Evolutionary conservation across 257 asterid genomes (phyloP), one percentile per base, ranked within the genome.

Genomic region (Capsicum pubescens): DNA sequence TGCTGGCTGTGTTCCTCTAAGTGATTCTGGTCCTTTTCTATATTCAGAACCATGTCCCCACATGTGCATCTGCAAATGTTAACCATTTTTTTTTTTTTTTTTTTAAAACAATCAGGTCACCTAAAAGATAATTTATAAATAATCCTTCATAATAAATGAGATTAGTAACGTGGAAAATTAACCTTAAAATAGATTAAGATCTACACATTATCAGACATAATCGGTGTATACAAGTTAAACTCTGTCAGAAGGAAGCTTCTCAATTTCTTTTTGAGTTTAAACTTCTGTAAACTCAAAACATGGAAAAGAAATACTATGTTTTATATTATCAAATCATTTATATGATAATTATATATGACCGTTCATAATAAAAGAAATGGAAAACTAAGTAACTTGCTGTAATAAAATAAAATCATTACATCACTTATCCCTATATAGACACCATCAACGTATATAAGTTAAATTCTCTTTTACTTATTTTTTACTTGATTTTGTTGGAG

Each of bases 11-110:
- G 91, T 81, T 10, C 99, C 99, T 19, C 97, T 80, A 0, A 95
- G 91, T 26, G 98, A 95, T 50, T 91, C 96, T 1, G 98, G 94
- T 4, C 99, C 99, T 85, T 92, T 93, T 8, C 98, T 86, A 59
- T 83, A 95, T 69, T 95, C 97, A 0, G 99, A 94, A 3, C 99
- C 99, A 44, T 95, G 99, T 1, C 98, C 99, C 99, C 99, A 95
- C 98, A 95, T 95, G 88, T 95, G 99, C 99, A 95, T 95, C 99
- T 95, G 88, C 44, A 82, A 15, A 72, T 7, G 8, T 67, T 0
- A 16, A 61, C 60, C 8, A 39, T 0, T 61, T 8, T 59, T n/a
- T n/a, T 17, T 26, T n/a, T n/a, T n/a, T n/a, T n/a, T n/a, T n/a
- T n/a, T 26, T 26, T 1, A 26, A 2, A 19, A 10, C 76, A 32